Base-by-base conservation (phyloP, 106 monocot species). In the Dioscorea alata region DNA sequence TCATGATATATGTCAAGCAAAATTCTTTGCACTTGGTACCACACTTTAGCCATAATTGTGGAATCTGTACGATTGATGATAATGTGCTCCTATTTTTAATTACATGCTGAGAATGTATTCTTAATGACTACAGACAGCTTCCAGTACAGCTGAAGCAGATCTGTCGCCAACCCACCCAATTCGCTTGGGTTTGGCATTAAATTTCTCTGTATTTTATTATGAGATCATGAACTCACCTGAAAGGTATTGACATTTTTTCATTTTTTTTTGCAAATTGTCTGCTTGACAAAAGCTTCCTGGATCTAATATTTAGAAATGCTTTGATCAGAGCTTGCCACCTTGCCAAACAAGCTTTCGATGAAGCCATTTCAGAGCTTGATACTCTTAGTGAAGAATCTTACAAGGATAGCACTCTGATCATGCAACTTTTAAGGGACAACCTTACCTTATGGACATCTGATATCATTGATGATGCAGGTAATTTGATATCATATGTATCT, bases 181-280 rank as follows among this genome's bases (percentile, higher is more conserved):
- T 33, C 69, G 88, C 22, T 80, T 88, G 35, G 83, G 83, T 35
- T 80, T 88, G 48, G 87, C 83, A 0, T 74, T 88, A 16, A 88
- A 88, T 71, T 79, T 88, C 65, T 88, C 88, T 49, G 84, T 88
- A 28, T 79, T 84, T 49, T 84, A 84, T 66, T 88, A 88, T 75
- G 88, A 88, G 78, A 84, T 88, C 51, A 53, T 88, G 68, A 78
- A 81, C 50, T 88, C 73, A 63, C 73, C 78, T 42, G 84, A 81
- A 56, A 88, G 88, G 88, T 84, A 59, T 42, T 33, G 56, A 6
- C 50, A 23, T 33, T 0, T 33, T 34, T 33, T 17, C 34, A 13
- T 33, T 33, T 42, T 6, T 42, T 42, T 42, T 42, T 42, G 42
- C 5, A 42, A 42, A 42, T 42, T 2, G 10, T 42, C 1, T 42